These are phyloP conservation scores for Limonium bicolor DNA, from an alignment of 148 eudicot genomes.

Conservation along the genomic window DNA sequence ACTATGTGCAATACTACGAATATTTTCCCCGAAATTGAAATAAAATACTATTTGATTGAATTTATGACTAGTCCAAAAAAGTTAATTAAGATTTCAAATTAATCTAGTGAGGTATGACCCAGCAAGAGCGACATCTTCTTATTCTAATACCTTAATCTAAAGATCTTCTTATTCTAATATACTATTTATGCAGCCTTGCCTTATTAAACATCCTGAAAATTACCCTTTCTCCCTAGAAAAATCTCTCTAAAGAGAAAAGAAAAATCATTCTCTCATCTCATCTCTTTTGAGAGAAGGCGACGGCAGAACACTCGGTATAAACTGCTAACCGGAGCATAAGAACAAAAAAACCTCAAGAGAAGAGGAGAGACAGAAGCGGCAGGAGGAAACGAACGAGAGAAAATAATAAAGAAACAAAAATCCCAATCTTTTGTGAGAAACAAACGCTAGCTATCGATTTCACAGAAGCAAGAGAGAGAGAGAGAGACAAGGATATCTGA, in stretches of 20 bases:
- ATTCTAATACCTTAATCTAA: not conserved
- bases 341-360: not conserved
- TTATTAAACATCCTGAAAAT: not conserved
- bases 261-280: not conserved
- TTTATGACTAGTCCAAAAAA: too few relatives aligned
- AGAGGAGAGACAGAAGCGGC: not conserved
- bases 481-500: too few relatives aligned
- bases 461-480: too few relatives aligned
- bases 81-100: too few relatives aligned
- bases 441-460: too few relatives aligned
- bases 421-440: not conserved
- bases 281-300: constrained; percentile 1
- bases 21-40: too few relatives aligned
- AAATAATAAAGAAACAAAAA: not conserved
- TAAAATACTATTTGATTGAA: too few relatives aligned
- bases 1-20: too few relatives aligned
- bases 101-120: too few relatives aligned
- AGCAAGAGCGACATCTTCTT: constrained; percentile 4
- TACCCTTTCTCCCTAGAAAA: not conserved
- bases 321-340: not conserved
- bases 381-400: not conserved
- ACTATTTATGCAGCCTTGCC: too few relatives aligned
- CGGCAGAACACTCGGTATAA: not conserved
- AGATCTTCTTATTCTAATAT: not conserved
- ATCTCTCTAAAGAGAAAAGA: not conserved